Base-by-base conservation (phyloP, 176 grass and related monocot species). In the Eremochloa ophiuroides region DNA sequence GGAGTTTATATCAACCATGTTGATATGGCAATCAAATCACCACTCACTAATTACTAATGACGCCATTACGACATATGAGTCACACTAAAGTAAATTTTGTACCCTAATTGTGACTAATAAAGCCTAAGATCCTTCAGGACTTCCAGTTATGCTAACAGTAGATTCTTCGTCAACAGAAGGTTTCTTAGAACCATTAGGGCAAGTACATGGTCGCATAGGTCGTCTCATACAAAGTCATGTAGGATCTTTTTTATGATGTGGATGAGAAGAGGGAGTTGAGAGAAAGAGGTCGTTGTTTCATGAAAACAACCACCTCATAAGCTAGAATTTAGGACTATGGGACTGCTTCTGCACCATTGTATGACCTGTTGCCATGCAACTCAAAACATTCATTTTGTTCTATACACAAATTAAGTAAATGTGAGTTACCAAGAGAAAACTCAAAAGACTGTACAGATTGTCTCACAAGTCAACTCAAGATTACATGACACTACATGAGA, bases 1-100 rank as follows among this genome's bases (percentile, higher is more conserved):
- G 13, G 11, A 44, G 67, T 53, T 59, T 46, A 30, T 56, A 50
- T 66, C 34, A 78, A 43, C 12, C 10, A 59, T 68, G 10, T 38
- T 62, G 7, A 43, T 5, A 76, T 33, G 20, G 7, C 64, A 73
- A 63, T 58, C 34, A 74, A 83, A 58, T 73, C n/a, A 79, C 43
- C 7, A 2, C 8, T 56, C 22, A 23, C 51, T 56, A 51, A 33
- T 46, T 73, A 66, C 28, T 28, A 78, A 35, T 42, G 29, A 82
- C 69, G 68, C 51, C 12, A 40, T 26, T 64, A 72, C 17, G 1
- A 38, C 14, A 61, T 50, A 35, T 47, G 35, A 34, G 33, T 23
- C 31, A 33, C 14, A 17, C 20, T 11, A 26, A 20, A 37, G 18
- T 51, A 50, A 58, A 34, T 44, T 25, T 63, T 17, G 6, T 17